These are phyloP conservation scores for Paraleonurus japonicus DNA, from an alignment of 257 asterid genomes.

Conservation along the genomic window DNA sequence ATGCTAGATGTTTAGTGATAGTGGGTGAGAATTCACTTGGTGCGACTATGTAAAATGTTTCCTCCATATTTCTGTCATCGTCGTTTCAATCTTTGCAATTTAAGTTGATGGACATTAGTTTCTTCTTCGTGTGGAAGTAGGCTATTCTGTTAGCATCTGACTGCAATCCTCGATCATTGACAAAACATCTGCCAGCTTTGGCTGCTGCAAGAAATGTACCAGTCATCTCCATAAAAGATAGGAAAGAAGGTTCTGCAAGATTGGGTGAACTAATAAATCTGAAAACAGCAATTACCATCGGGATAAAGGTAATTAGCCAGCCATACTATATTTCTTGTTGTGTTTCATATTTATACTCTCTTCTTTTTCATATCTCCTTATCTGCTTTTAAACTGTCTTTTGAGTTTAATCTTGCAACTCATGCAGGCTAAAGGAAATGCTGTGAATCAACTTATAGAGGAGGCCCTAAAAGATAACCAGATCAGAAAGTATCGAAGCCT, in stretches of 20 bases:
- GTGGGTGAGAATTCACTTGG: background rate
- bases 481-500: slow-evolving; percentile 18
- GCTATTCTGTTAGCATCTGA: slow-evolving; percentile 76
- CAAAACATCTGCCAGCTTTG: slow-evolving; percentile 68
- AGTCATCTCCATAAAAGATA: slow-evolving; percentile 59
- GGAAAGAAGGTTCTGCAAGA: slow-evolving; percentile 64
- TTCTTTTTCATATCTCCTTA: background rate
- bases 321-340: background rate
- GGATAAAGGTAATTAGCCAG: slow-evolving; percentile 56
- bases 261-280: slow-evolving; percentile 78
- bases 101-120: background rate
- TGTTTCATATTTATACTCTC: background rate
- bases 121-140: slow-evolving; percentile 28
- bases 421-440: slow-evolving; percentile 58
- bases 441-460: slow-evolving; percentile 47
- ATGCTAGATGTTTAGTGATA: background rate
- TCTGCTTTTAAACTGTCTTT: background rate
- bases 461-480: slow-evolving; percentile 23
- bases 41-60: background rate
- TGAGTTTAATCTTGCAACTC: slow-evolving; percentile 12
- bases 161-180: slow-evolving; percentile 80
- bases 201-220: slow-evolving; percentile 78
- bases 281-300: slow-evolving; percentile 79
- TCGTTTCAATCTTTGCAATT: background rate
- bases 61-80: background rate